Base-by-base conservation (phyloP, 2,329 filamentous ascomycete genomes). In the Phaeoacremonium minimum region DNA sequence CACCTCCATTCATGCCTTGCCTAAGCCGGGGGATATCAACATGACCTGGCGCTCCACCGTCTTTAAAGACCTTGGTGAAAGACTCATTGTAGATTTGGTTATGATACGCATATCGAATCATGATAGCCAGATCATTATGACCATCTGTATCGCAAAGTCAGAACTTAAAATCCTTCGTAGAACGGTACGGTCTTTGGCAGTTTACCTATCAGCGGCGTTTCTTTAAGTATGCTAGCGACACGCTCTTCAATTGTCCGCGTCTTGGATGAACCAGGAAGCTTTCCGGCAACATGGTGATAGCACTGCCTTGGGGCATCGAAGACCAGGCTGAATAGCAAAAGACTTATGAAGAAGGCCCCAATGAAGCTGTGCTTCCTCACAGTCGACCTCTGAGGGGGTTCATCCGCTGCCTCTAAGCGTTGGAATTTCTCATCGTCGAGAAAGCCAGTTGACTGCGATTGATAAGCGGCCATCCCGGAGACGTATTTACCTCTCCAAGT, bases 81-180 rank as follows among this genome's bases (percentile, higher is more conserved):
- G 81, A 77, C 11, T 73, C 61, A 43, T 71, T 66, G 54, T 95
- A 84, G 48, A 97, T 89, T 43, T 85, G 80, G 54, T 95, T 95
- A 28, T 80, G 67, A 51, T 81, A 91, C 4, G 64, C 28, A 6
- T 49, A 61, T 26, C 88, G 78, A 35, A 96, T 69, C 18, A 83
- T 60, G 28, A 93, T 83, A 15, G 91, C 76, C 33, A 97, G 72
- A 56, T 97, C 91, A 62, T 95, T 85, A 56, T 96, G 90, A 1
- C 90, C 90, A 60, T 96, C 90, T 90, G 46, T 3, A n/a, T n/a
- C n/a, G n/a, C n/a, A n/a, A n/a, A n/a, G n/a, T n/a, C n/a, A n/a
- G n/a, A n/a, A n/a, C n/a, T n/a, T n/a, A n/a, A n/a, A n/a, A n/a
- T n/a, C n/a, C n/a, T n/a, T n/a, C n/a, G n/a, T n/a, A n/a, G n/a